Evolutionary conservation across 2,329 filamentous ascomycete species (phyloP), one percentile per base, ranked within the genome.

Genomic region (Ciborinia camelliae): DNA sequence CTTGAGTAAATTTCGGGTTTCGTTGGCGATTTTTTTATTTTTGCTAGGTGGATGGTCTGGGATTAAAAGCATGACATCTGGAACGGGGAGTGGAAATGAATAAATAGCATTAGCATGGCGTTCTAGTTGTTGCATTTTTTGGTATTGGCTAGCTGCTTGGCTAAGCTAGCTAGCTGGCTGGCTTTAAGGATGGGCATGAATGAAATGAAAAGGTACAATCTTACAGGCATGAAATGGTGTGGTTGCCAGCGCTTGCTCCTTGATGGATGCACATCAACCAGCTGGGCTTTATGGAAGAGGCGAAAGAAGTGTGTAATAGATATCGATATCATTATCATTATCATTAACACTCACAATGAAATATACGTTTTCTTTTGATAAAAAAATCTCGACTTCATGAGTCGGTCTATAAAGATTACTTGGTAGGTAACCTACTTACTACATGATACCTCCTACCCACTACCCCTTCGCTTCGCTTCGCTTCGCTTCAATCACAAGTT

Each of bases 71-170:
- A 39, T 61, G 20, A 28, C 15, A n/a, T 61, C n/a, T 39, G 58
- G 43, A 39, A 37, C 32, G 32, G 35, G 45, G 32, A 23, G n/a
- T 28, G n/a, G 20, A 59, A 59, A 35, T 30, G 8, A 23, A 35
- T 26, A 7, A 35, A 59, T 59, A 37, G 55, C 55, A 59, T 59
- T 26, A 20, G 43, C 41, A 59, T 47, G 55, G 55, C 55, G 55
- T 59, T 59, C 23, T 26, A 35, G 6, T 47, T 35, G 20, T 32
- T 59, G 41, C 55, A 59, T 59, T 47, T 47, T 37, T 41, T 53
- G 23, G 45, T 28, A 61, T 20, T 53, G 20, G 58, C 23, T 37
- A 39, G 9, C 12, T 59, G n/a, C 28, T 35, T 52, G 58, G 45
- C 57, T 32, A 35, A 18, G n/a, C 28, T 60, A n/a, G 18, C n/a